These are phyloP conservation scores for Macadamia integrifolia DNA, from an alignment of 164 flowering plant species.

Conservation along the genomic window DNA sequence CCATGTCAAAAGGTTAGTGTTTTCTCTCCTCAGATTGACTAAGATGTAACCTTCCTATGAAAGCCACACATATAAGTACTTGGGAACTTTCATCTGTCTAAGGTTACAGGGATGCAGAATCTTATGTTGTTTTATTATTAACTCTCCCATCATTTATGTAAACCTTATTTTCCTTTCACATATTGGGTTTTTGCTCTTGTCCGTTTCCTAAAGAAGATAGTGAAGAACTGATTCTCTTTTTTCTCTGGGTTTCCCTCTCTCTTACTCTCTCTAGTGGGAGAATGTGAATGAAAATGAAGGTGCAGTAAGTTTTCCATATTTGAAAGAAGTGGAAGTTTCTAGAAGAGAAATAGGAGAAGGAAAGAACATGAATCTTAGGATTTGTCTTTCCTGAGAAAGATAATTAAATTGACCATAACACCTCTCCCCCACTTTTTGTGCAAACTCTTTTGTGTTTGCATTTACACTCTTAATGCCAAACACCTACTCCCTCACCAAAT, in stretches of 20 bases:
- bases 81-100: conserved; percentile 8
- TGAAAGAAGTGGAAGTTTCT: conserved; percentile 40
- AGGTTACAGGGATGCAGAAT: conserved; percentile 21
- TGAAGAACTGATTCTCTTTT: conserved; percentile 11
- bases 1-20: too few species aligned
- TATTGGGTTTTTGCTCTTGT: conserved; percentile 15
- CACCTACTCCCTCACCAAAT: conserved; percentile 18
- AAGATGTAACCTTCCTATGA: neutral
- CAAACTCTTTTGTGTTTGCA: conserved; percentile 10
- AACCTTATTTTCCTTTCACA: neutral
- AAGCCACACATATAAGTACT: neutral
- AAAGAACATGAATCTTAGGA: conserved; percentile 45
- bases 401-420: conserved; percentile 23
- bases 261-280: conserved; percentile 1
- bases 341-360: conserved; percentile 36
- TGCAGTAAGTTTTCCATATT: conserved; percentile 30
- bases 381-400: conserved; percentile 43
- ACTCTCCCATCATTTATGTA: conserved; percentile 17
- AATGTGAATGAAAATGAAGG: conserved; percentile 29
- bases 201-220: conserved; percentile 13
- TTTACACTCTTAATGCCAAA: conserved; percentile 10
- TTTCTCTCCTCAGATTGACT: too few species aligned
- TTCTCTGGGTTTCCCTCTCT: conserved; percentile 1
- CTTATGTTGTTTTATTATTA: conserved; percentile 47
- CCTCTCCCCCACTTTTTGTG: conserved; percentile 24